Conservation (phyloP, 345 rosid genomes). For the Corchorus capsularis region DNA sequence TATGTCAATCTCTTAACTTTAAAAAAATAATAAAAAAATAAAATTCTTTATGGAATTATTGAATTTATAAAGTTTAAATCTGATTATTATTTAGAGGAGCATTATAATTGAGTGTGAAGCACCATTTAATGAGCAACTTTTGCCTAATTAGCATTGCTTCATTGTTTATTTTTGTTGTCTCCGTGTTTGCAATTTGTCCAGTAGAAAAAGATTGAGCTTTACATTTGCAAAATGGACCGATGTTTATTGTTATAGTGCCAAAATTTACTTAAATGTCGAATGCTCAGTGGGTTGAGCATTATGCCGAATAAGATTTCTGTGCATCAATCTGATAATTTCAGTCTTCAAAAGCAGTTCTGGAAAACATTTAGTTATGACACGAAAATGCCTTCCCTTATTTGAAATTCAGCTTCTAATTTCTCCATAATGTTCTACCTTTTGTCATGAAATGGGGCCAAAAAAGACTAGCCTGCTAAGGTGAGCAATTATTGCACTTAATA, state of each 20-base stretch:
- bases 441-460: constrained; percentile 1
- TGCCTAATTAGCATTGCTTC: constrained; percentile 10
- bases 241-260: constrained; percentile 9
- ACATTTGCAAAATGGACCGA: not conserved
- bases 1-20: not conserved
- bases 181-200: not conserved
- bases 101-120: not conserved
- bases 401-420: not conserved
- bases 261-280: not conserved
- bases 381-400: not conserved
- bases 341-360: not conserved
- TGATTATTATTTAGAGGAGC: not conserved
- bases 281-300: constrained; percentile 4
- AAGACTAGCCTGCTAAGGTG: constrained; percentile 4
- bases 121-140: not conserved
- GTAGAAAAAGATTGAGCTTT: constrained; percentile 1
- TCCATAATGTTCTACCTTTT: not conserved
- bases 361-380: not conserved
- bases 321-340: not conserved
- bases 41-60: not conserved
- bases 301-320: constrained; percentile 4
- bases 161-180: not conserved
- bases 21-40: no score
- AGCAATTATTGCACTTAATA: not conserved
- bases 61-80: not conserved